Conservation (phyloP, 2,329 filamentous ascomycete species). For the Ophiosphaerella korrae region DNA sequence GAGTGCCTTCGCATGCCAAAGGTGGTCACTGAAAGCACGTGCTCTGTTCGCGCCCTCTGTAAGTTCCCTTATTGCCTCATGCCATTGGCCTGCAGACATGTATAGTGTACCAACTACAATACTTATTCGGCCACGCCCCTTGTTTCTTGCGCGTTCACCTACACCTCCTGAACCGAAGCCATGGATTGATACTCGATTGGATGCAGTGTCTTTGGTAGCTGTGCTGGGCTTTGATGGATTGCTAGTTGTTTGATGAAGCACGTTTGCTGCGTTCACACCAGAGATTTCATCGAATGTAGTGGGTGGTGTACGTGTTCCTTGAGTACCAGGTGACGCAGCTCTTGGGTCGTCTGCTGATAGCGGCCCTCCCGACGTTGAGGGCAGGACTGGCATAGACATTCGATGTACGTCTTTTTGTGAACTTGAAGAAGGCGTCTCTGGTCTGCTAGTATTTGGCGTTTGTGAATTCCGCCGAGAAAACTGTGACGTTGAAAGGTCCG, state of each 20-base stretch:
- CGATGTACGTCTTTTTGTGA: constrained; percentile 67
- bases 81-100: constrained; percentile 87
- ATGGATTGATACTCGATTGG: constrained; percentile 65
- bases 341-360: constrained; percentile 33
- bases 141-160: constrained; percentile 77
- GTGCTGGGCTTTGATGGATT: constrained; percentile 41
- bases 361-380: constrained; percentile 41
- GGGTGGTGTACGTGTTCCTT: constrained; percentile 41
- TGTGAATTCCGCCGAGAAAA: constrained; percentile 41
- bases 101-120: constrained; percentile 85
- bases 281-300: constrained; percentile 58
- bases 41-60: constrained; percentile 78
- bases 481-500: constrained; percentile 29
- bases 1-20: constrained; percentile 97
- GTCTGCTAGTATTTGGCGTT: constrained; percentile 27
- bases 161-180: constrained; percentile 70
- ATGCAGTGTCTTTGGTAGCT: constrained; percentile 61
- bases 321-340: constrained; percentile 30
- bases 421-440: constrained; percentile 40
- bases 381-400: constrained; percentile 79
- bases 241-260: constrained; percentile 48
- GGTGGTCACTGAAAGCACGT: constrained; percentile 80
- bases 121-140: constrained; percentile 77
- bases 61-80: constrained; percentile 82
- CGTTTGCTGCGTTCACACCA: constrained; percentile 42